Evolutionary conservation across 1,284 basidiomycete genomes (phyloP), one percentile per base, ranked within the genome.

Genomic region (Coriolopsis trogii): DNA sequence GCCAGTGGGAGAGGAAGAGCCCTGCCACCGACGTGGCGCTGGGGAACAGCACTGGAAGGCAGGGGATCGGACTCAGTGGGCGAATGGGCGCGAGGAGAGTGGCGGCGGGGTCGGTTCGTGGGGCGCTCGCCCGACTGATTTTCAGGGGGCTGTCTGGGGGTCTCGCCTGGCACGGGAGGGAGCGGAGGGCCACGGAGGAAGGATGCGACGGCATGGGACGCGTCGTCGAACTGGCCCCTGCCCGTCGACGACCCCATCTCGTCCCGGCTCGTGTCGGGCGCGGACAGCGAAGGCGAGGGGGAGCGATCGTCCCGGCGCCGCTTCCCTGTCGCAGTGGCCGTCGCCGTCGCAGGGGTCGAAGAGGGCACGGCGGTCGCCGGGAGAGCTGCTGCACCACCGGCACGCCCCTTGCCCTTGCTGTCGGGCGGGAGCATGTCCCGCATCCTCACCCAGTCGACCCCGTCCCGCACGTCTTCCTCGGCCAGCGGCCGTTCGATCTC

Each of bases 401-500:
- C 66, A 33, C 63, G 70, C 31, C 63, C 65, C 63, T 86, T 87
- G 3, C 81, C 83, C 60, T 85, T 87, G 65, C 73, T 75, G 23
- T 74, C 74, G 3, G 71, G 67, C 6, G 70, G 61, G 2, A 74
- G 72, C 66, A 81, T 80, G 60, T 84, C 77, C 41, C 70, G 71
- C 26, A 89, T 72, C 46, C 80, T 78, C 1, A 79, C 83, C 67
- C 79, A 88, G 4, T 78, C 75, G 6, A 78, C 74, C 20, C 23
- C 34, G 30, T 26, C 28, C 10, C 65, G n/a, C n/a, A n/a, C 69
- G 6, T 68, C 60, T 10, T 52, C 49, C 10, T 51, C 48, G 6
- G 62, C 38, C 13, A 57, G 69, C 1, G 88, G 89, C 12, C 76
- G 65, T 60, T 85, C 88, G 56, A 89, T 85, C 39, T 82, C 81